Evolutionary conservation across 2,329 filamentous ascomycete species (phyloP).

Genomic region (Colletotrichum camelliae): DNA sequence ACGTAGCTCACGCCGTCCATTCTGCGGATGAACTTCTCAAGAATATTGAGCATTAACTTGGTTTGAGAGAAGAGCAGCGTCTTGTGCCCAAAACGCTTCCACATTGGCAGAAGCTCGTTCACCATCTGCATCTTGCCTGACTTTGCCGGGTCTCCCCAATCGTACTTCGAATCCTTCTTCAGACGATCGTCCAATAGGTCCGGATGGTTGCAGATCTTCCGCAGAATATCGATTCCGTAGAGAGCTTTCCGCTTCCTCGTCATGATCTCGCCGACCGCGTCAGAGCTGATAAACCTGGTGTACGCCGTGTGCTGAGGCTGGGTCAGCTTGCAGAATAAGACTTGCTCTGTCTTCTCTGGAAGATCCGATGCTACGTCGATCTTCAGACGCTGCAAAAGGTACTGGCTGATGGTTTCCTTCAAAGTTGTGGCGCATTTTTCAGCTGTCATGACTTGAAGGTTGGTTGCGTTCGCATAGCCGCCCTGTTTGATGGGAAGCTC

Average conservation of each 20-base stretch:
- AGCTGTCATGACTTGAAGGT: conserved; percentile 91
- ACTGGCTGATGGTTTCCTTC: conserved; percentile 92
- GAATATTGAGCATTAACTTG: conserved; percentile 92
- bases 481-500: conserved; percentile 93
- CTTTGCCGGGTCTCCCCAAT: conserved; percentile 78
- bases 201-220: conserved; percentile 98
- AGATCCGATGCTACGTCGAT: conserved; percentile 92
- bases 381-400: conserved; percentile 90
- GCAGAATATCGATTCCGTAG: conserved; percentile 87
- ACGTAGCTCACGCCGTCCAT: conserved; percentile 76
- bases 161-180: conserved; percentile 65
- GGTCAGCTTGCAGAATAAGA: conserved; percentile 94
- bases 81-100: conserved; percentile 91
- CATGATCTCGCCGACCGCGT: conserved; percentile 85
- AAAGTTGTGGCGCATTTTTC: conserved; percentile 92
- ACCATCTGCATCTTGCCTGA: conserved; percentile 98
- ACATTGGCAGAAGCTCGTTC: conserved; percentile 83
- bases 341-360: conserved; percentile 94
- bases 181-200: conserved; percentile 75
- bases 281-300: conserved; percentile 78
- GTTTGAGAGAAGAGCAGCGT: conserved; percentile 92
- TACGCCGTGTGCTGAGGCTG: conserved; percentile 81
- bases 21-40: conserved; percentile 78
- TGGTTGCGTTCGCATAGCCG: conserved; percentile 94
- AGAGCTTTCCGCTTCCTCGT: conserved; percentile 78